Evolutionary conservation across 2,329 filamentous ascomycete genomes (phyloP).

Genomic region (Pseudohalonectria lignicola): DNA sequence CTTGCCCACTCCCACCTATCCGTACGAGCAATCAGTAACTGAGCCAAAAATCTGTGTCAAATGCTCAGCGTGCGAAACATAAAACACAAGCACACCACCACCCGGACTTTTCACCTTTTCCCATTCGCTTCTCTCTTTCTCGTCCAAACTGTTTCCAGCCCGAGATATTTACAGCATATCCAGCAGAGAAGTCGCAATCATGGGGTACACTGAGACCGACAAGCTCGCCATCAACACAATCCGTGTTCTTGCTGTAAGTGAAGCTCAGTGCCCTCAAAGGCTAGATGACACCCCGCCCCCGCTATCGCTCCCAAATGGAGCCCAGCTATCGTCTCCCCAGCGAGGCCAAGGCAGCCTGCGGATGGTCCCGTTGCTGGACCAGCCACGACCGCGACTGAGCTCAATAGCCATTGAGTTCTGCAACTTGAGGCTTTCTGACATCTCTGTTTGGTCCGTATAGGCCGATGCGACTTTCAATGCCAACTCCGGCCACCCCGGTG

Average conservation of each 20-base stretch:
- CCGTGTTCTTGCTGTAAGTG: constrained; percentile 83
- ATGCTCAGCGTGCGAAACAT: not conserved
- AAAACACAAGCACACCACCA: not conserved
- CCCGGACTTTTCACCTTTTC: constrained; percentile 5
- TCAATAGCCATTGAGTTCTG: no score
- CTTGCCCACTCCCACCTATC: no score
- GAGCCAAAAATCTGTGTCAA: not conserved
- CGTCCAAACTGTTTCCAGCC: no score
- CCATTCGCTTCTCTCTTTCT: constrained; percentile 6
- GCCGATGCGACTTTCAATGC: constrained; percentile 93
- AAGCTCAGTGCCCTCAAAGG: constrained; percentile 11
- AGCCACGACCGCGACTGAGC: no score
- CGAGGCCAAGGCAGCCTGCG: no score
- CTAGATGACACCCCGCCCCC: constrained; percentile 8
- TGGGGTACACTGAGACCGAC: constrained; percentile 85
- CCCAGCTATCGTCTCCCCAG: no score
- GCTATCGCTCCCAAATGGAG: no score
- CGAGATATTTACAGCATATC: no score
- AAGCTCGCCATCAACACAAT: constrained; percentile 96
- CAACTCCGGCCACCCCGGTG: constrained; percentile 97
- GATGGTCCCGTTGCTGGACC: no score
- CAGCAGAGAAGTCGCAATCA: constrained; percentile 42
- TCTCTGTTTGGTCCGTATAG: no score
- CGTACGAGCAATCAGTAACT: no score
- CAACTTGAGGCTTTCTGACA: no score